phyloP scores from a whole-genome alignment of 2,329 filamentous ascomycete species.

The Xenoacremonium recifei region DNA sequence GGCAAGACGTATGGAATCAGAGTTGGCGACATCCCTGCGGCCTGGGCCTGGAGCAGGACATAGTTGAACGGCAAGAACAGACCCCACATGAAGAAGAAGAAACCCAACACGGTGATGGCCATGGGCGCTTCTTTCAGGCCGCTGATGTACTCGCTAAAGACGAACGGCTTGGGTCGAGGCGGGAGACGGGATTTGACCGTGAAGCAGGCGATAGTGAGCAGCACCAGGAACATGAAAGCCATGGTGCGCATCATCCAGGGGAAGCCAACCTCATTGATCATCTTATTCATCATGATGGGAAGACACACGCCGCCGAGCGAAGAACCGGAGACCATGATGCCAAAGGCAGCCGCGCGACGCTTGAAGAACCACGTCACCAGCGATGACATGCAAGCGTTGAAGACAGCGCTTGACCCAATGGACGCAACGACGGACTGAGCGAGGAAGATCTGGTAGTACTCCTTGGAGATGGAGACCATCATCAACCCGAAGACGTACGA shows the following conservation, averaged over 20 bases:
- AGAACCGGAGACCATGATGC: constrained; percentile 52
- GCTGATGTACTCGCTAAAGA: constrained; percentile 43
- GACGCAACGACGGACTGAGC: constrained; percentile 40
- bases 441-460: constrained; percentile 46
- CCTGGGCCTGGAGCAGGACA: constrained; percentile 46
- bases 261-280: constrained; percentile 47
- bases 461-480: constrained; percentile 55
- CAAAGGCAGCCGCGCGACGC: constrained; percentile 51
- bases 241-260: constrained; percentile 48
- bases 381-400: constrained; percentile 41
- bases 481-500: constrained; percentile 63
- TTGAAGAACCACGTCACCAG: constrained; percentile 52
- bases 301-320: constrained; percentile 57
- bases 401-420: constrained; percentile 42
- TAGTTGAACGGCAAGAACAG: constrained; percentile 57
- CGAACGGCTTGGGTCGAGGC: constrained; percentile 44
- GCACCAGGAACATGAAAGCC: constrained; percentile 43
- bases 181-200: constrained; percentile 39
- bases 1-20: constrained; percentile 48
- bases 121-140: constrained; percentile 47
- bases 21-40: constrained; percentile 39
- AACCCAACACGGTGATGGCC: constrained; percentile 39
- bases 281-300: constrained; percentile 57
- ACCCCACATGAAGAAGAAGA: constrained; percentile 56
- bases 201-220: constrained; percentile 32